Percentiles rank a stretch among this genome's conserved stretches.
These are phyloP conservation scores for Kitagawia praeruptora DNA, from an alignment of 129 eudicot genomes.

Conservation along the genomic window DNA sequence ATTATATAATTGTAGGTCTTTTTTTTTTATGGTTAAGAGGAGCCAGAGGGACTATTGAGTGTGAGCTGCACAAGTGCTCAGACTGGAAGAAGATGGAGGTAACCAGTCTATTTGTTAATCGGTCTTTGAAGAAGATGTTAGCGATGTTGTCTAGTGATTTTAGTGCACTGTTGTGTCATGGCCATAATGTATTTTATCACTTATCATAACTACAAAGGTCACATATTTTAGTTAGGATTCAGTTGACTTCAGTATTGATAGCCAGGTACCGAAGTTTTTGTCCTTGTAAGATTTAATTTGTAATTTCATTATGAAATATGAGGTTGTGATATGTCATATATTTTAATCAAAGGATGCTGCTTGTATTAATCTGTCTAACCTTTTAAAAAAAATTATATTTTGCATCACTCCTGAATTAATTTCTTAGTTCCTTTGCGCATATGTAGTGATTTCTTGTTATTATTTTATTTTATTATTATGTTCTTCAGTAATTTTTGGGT, in stretches of 20 bases:
- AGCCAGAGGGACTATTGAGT: background rate
- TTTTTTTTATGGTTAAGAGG: background rate
- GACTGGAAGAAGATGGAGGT: conserved; percentile 19
- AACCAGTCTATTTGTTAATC: conserved; percentile 9
- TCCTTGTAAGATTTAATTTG: background rate
- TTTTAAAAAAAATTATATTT: background rate
- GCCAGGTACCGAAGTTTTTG: background rate
- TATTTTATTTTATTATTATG: background rate
- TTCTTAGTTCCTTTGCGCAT: background rate
- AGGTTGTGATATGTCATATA: background rate
- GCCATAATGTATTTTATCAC: conserved; percentile 9
- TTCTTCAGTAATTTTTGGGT: background rate
- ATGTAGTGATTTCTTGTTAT: background rate
- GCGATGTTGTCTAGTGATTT: background rate
- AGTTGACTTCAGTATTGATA: conserved; percentile 1
- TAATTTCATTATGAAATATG: background rate
- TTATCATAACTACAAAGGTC: background rate
- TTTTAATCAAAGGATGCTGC: background rate
- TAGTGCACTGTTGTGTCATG: background rate
- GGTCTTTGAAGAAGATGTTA: background rate
- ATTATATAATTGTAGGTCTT: background rate
- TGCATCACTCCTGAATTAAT: background rate
- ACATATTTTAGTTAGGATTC: conserved; percentile 1
- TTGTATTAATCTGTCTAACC: background rate
- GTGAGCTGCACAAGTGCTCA: conserved; percentile 10